Evolutionary conservation across 176 grass and related monocot genomes (phyloP), one percentile per base, ranked within the genome.

Genomic region (Rhipidocladum racemiflorum): DNA sequence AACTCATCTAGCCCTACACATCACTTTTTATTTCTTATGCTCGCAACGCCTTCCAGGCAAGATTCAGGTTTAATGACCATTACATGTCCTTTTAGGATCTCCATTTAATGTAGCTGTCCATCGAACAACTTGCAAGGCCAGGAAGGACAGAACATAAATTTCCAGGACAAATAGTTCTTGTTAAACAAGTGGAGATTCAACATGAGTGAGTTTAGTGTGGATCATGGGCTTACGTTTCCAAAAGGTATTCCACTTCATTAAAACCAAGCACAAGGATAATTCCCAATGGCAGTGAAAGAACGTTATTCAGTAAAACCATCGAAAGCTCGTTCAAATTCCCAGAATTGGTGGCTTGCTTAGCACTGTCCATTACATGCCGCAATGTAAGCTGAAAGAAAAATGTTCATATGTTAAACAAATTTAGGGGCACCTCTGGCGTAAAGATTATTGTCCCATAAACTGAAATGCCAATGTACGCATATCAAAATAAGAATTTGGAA

Each of bases 301-400:
- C 76, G 44, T 97, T 97, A 73, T 97, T 97, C 66, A 97, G 85
- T 34, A 97, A 85, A 83, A 97, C 95, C 95, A 97, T 97, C 13
- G 95, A 94, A 77, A 97, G 86, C 77, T 94, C 92, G 27, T 94
- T 97, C 92, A 97, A 88, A 84, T 97, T 91, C 54, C 95, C 95
- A 72, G 95, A 97, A 40, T 86, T 93, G 72, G 95, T 97, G 28
- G 91, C 90, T 84, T 94, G 90, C 62, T 94, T 97, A 67, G 95
- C 92, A 29, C 88, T 97, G 81, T 97, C 95, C 95, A 97, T 97
- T 79, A 93, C 88, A 83, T 91, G 88, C 70, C 95, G 79, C 59
- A 97, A 72, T 71, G 88, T 97, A 83, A 97, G 88, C 95, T 97
- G 88, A 85, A 80, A 91, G 29, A 32, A 54, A 70, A 57, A 28